Percentiles rank a stretch among this genome's conserved stretches.
Evolutionary conservation across 768 basidiomycete genomes (phyloP).

Genomic region (Cyathus striatus): DNA sequence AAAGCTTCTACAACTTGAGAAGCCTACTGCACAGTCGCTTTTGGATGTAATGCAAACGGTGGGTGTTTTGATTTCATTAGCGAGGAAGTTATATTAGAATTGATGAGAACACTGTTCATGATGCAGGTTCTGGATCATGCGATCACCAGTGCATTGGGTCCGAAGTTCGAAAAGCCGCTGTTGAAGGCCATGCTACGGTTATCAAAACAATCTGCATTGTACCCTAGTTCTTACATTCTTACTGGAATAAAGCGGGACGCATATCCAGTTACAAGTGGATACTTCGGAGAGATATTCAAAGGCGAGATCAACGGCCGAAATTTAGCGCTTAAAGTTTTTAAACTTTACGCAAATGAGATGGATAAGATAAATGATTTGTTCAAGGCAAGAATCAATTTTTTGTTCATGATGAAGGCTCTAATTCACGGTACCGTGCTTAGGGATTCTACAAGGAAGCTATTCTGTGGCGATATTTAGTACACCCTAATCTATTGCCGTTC

Average conservation of each 20-base stretch:
- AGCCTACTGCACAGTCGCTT: background rate
- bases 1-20: background rate
- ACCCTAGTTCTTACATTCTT: conserved; percentile 1
- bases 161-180: background rate
- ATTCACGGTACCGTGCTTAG: no score
- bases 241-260: background rate
- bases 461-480: conserved; percentile 8
- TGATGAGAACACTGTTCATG: background rate
- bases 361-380: background rate
- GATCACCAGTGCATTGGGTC: background rate
- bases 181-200: conserved; percentile 1
- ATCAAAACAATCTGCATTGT: background rate
- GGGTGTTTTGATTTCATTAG: background rate
- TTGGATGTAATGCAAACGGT: background rate
- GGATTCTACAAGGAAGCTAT: conserved; percentile 9
- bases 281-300: conserved; percentile 3
- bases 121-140: background rate
- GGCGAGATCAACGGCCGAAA: background rate
- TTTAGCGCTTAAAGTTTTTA: conserved; percentile 1
- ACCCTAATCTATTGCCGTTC: conserved; percentile 9
- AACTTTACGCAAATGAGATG: conserved; percentile 1
- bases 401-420: no score
- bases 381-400: background rate
- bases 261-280: background rate
- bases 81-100: background rate